These are phyloP conservation scores for Zanthoxylum bungeanum DNA, from an alignment of 345 rosid species.

Conservation along the genomic window DNA sequence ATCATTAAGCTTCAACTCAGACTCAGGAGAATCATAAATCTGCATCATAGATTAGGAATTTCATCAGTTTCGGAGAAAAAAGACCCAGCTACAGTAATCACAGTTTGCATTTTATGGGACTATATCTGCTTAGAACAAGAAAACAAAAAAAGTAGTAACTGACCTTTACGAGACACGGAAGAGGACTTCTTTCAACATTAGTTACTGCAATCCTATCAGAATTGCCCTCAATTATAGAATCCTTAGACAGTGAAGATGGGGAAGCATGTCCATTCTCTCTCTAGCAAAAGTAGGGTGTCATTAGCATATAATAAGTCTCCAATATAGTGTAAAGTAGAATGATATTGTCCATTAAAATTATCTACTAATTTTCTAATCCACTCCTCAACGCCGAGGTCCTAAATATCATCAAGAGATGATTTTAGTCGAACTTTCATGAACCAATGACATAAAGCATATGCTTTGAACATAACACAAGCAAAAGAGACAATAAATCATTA, in stretches of 20 bases:
- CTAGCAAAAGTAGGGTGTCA: constrained; percentile 29
- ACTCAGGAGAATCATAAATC: constrained; percentile 81
- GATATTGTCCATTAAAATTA: neutral
- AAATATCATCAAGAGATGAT: neutral
- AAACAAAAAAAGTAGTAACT: neutral
- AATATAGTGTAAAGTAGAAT: neutral
- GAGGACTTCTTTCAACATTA: constrained; percentile 28
- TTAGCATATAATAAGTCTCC: neutral
- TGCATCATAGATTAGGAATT: constrained; percentile 23
- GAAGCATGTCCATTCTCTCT: constrained; percentile 57
- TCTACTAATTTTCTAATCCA: neutral
- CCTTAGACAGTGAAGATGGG: constrained; percentile 33
- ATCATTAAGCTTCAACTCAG: constrained; percentile 85
- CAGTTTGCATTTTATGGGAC: neutral
- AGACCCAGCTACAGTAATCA: neutral
- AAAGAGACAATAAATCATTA: neutral
- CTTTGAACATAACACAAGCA: neutral
- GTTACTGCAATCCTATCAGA: constrained; percentile 19
- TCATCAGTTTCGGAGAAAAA: constrained; percentile 2
- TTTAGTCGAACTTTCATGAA: neutral
- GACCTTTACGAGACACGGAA: constrained; percentile 85
- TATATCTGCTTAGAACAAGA: neutral
- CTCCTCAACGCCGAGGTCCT: neutral
- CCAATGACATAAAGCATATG: neutral
- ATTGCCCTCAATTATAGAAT: constrained; percentile 21